Evolutionary conservation across 2,329 filamentous ascomycete species (phyloP).

Genomic region (Xylaria sp.): DNA sequence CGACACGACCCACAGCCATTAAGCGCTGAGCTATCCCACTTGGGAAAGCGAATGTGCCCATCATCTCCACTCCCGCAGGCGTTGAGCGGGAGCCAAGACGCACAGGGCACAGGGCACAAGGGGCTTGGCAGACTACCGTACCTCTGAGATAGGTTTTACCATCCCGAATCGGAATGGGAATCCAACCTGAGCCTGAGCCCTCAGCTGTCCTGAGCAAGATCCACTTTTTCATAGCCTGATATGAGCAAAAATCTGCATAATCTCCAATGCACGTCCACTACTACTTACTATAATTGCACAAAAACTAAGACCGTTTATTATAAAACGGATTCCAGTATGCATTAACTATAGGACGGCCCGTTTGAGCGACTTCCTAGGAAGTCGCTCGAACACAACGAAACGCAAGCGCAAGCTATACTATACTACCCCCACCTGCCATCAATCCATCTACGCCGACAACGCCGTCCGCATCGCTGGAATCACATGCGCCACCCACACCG

Average conservation of each 20-base stretch:
- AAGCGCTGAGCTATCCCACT: constrained; percentile 41
- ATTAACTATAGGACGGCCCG: neutral
- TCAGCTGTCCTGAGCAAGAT: neutral
- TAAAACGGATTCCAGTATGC: constrained; percentile 9
- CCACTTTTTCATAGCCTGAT: constrained; percentile 2
- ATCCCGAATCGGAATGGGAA: constrained; percentile 1
- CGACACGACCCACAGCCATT: constrained; percentile 19
- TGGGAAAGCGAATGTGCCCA: constrained; percentile 34
- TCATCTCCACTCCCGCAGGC: constrained; percentile 30
- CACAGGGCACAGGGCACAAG: neutral
- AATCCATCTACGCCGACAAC: constrained; percentile 11
- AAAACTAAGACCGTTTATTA: constrained; percentile 15
- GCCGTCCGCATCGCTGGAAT: neutral
- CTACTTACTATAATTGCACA: constrained; percentile 3
- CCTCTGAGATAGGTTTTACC: constrained; percentile 1
- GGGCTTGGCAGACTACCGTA: constrained; percentile 16
- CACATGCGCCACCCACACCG: too few relatives aligned
- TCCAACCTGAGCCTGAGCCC: neutral
- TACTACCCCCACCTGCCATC: neutral
- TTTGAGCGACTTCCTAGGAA: constrained; percentile 1
- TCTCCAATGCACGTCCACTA: constrained; percentile 4
- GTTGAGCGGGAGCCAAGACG: constrained; percentile 28
- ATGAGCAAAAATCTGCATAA: constrained; percentile 15
- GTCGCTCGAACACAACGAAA: neutral
- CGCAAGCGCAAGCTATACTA: too few relatives aligned